Evolutionary conservation across 345 rosid species (phyloP), one percentile per base, ranked within the genome.

Genomic region (Hibiscus trionum): DNA sequence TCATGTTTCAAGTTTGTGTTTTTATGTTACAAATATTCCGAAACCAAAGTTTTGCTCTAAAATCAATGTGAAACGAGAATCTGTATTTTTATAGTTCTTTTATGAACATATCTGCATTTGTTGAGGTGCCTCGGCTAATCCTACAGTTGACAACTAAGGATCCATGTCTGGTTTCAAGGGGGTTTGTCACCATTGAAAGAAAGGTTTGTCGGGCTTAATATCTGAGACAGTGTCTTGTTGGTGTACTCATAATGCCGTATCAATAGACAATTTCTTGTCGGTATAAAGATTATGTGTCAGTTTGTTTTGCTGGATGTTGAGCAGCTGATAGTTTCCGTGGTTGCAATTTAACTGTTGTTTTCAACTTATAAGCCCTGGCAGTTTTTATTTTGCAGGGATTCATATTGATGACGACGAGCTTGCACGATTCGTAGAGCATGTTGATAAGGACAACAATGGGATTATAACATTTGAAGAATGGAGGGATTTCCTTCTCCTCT

Each of bases 401-500:
- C 84, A 92, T 77, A 90, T 95, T n/a, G 87, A 85, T 72, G 99
- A 95, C 24, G 88, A 86, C 77, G 96, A 95, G 72, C 91, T 95
- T 58, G 94, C 93, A 21, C 88, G 80, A 70, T 95, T 95, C 76
- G 88, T 95, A 73, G 97, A 95, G 79, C 98, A 91, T 81, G 98
- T 95, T 65, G 99, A 95, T 69, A 90, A 95, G 88, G 99, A 90
- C 80, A 95, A 91, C 33, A 88, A 92, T 75, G 99, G 99, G 37
- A 91, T 85, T 62, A 95, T 95, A 77, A 95, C 97, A n/a, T 95
- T 95, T 71, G 94, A 92, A 74, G 99, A 95, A 83, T 95, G 99
- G 99, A 89, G 99, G 75, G 99, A 95, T 79, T 95, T 95, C 79
- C 97, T 95, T 59, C 82, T 95, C 61, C 88, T 95, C 11, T 90